Percentiles rank a stretch among this genome's conserved stretches.
These are phyloP conservation scores for Coemansia nantahalensis DNA, from an alignment of 192 early-diverging fungal species.

Conservation along the genomic window DNA sequence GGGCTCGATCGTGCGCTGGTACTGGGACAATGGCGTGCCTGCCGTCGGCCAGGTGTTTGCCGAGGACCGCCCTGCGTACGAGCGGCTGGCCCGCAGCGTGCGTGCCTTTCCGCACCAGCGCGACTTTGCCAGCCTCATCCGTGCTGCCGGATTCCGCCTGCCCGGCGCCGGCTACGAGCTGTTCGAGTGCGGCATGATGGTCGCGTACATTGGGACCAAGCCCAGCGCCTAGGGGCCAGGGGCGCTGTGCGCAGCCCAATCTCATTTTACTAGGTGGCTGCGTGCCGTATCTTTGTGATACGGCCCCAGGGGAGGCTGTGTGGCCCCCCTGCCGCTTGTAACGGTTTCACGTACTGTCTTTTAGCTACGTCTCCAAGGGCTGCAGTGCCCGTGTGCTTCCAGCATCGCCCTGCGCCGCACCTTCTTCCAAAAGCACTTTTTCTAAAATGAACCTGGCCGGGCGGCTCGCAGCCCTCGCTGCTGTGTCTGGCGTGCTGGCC, in stretches of 20 bases:
- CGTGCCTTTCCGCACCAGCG: conserved; percentile 83
- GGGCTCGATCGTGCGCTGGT: conserved; percentile 74
- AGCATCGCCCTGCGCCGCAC: too few species aligned
- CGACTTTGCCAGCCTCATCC: conserved; percentile 81
- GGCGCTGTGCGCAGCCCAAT: too few species aligned
- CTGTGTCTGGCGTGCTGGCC: conserved; percentile 6
- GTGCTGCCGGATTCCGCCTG: conserved; percentile 78
- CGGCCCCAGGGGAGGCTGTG: too few species aligned
- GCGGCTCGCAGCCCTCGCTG: conserved; percentile 18
- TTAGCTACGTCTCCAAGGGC: too few species aligned
- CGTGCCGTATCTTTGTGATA: too few species aligned
- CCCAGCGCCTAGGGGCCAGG: not conserved
- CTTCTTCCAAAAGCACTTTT: too few species aligned
- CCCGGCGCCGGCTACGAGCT: conserved; percentile 78
- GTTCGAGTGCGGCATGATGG: conserved; percentile 31
- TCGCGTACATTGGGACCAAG: conserved; percentile 23
- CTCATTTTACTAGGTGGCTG: too few species aligned
- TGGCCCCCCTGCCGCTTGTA: too few species aligned
- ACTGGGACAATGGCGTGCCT: conserved; percentile 86
- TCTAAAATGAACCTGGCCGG: too few species aligned
- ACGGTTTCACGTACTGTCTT: too few species aligned
- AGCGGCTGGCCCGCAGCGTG: conserved; percentile 88
- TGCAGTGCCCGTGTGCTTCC: too few species aligned
- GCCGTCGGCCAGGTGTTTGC: not conserved
- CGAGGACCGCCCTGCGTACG: conserved; percentile 66